Percentiles rank a stretch among this genome's conserved stretches.
phyloP scores from a whole-genome alignment of 2,329 filamentous ascomycete genomes.

The Cladosporium velox region DNA sequence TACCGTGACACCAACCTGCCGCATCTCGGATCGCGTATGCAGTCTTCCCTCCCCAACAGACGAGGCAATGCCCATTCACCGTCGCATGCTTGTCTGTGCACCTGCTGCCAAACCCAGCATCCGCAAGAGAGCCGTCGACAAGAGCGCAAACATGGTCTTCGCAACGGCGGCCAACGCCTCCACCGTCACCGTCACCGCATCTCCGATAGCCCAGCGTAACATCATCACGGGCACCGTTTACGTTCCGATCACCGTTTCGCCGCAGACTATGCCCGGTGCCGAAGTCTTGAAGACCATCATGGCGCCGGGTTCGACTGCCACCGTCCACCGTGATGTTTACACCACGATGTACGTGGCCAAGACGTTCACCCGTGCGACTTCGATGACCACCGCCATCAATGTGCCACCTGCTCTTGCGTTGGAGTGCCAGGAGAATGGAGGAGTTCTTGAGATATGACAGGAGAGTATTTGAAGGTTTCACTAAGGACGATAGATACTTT shows the following conservation, averaged over 20 bases:
- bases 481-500: background rate
- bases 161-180: background rate
- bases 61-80: background rate
- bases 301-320: conserved; percentile 17
- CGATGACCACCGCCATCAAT: background rate
- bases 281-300: conserved; percentile 17
- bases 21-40: background rate
- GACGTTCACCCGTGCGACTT: background rate
- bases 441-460: background rate
- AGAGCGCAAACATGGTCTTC: background rate
- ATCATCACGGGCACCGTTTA: conserved; percentile 19
- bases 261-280: conserved; percentile 20
- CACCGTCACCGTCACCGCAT: conserved; percentile 8
- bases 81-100: background rate
- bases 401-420: background rate
- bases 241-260: conserved; percentile 22
- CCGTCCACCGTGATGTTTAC: conserved; percentile 17
- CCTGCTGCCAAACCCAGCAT: background rate
- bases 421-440: background rate
- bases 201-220: conserved; percentile 11
- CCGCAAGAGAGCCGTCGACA: background rate
- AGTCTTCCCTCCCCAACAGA: background rate
- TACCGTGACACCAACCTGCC: conserved; percentile 7
- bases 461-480: background rate
- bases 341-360: conserved; percentile 20